Evolutionary conservation across 1,284 basidiomycete species (phyloP).

Genomic region (Anthracocystis setariae): DNA sequence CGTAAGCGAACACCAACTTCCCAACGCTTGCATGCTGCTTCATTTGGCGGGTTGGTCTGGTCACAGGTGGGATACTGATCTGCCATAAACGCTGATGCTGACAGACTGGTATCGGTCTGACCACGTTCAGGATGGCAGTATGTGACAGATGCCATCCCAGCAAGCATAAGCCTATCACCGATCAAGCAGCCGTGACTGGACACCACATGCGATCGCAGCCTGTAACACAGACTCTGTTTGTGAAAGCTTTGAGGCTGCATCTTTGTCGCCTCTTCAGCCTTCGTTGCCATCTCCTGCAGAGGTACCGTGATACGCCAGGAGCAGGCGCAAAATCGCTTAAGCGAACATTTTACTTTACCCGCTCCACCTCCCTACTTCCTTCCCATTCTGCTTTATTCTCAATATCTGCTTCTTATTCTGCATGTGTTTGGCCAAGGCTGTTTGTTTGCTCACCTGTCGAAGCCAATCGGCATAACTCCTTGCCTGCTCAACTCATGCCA

Average conservation of each 20-base stretch:
- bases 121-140: too few species aligned
- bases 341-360: conserved; percentile 15
- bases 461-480: neutral
- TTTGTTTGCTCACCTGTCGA: neutral
- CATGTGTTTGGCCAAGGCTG: too few species aligned
- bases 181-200: too few species aligned
- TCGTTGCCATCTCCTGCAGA: conserved; percentile 5
- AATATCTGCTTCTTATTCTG: too few species aligned
- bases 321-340: conserved; percentile 9
- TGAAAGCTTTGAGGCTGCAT: too few species aligned
- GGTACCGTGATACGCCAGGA: conserved; percentile 13
- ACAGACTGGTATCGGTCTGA: too few species aligned
- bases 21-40: neutral
- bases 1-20: neutral
- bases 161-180: too few species aligned
- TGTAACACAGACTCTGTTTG: too few species aligned
- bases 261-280: too few species aligned
- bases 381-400: conserved; percentile 1
- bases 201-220: too few species aligned
- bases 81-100: neutral
- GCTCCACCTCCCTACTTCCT: neutral
- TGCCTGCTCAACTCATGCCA: conserved; percentile 13
- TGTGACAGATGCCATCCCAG: too few species aligned
- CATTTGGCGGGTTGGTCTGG: neutral
- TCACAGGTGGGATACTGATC: neutral